Percentiles rank a stretch among this genome's conserved stretches.
phyloP scores from a whole-genome alignment of 345 rosid genomes.

The Populus alba region DNA sequence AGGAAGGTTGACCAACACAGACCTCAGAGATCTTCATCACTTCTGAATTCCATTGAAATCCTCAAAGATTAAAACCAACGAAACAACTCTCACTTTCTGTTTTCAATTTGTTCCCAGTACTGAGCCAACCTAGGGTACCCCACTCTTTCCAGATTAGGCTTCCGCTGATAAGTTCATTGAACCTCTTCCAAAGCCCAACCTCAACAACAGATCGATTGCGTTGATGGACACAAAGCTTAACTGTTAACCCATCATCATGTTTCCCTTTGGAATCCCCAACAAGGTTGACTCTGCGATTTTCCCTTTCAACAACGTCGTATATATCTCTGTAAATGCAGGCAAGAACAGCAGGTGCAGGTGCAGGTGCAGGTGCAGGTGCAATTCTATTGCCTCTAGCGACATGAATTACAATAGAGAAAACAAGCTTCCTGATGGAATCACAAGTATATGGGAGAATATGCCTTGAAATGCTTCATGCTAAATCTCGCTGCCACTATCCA shows the following conservation, averaged over 20 bases:
- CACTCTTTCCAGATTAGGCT: slow-evolving; percentile 8
- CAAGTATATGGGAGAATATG: neutral
- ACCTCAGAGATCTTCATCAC: too few relatives aligned
- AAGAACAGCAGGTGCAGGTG: slow-evolving; percentile 34
- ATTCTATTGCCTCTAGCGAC: slow-evolving; percentile 34
- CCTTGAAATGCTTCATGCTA: slow-evolving; percentile 41
- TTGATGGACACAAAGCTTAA: slow-evolving; percentile 21
- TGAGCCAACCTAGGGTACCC: slow-evolving; percentile 29
- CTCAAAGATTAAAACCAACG: slow-evolving; percentile 19
- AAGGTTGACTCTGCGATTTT: neutral
- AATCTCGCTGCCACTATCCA: slow-evolving; percentile 27
- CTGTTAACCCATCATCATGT: neutral
- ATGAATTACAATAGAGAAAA: slow-evolving; percentile 27
- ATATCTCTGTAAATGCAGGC: slow-evolving; percentile 37
- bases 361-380: neutral
- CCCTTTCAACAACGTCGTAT: slow-evolving; percentile 21
- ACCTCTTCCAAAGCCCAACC: slow-evolving; percentile 55
- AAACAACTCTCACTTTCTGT: slow-evolving; percentile 12
- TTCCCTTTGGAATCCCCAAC: too few relatives aligned
- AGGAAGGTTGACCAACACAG: too few relatives aligned
- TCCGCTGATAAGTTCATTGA: slow-evolving; percentile 24
- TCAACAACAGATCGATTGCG: slow-evolving; percentile 42
- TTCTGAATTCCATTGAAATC: too few relatives aligned
- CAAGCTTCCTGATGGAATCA: neutral
- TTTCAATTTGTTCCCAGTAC: slow-evolving; percentile 30